Evolutionary conservation across 1,284 basidiomycete species (phyloP).

Genomic region (Neolentinus lepideus): DNA sequence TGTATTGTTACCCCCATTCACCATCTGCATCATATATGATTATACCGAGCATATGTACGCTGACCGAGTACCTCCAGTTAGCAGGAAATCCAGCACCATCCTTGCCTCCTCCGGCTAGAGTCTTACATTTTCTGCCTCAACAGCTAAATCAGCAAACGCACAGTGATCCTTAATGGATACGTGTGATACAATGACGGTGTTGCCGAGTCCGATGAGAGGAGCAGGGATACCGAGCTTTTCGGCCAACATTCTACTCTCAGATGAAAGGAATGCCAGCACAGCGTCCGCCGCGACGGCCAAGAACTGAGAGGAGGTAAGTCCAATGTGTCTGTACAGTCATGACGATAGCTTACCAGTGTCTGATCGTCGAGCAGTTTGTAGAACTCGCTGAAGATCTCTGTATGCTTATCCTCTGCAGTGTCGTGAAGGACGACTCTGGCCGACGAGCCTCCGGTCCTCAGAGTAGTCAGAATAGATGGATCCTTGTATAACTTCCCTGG

Average conservation of each 20-base stretch:
- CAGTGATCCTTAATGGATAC: slow-evolving; percentile 24
- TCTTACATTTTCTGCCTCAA: background rate
- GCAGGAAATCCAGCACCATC: background rate
- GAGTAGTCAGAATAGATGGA: slow-evolving; percentile 35
- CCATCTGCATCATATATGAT: background rate
- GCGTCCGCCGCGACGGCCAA: slow-evolving; percentile 38
- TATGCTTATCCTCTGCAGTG: slow-evolving; percentile 30
- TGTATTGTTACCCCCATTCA: too few relatives aligned
- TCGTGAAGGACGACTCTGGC: slow-evolving; percentile 33
- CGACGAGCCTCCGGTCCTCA: slow-evolving; percentile 43
- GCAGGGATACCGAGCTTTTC: slow-evolving; percentile 32
- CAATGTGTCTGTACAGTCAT: slow-evolving; percentile 1
- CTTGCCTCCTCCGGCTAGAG: background rate
- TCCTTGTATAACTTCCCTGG: slow-evolving; percentile 49
- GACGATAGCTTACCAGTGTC: slow-evolving; percentile 37
- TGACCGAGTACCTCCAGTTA: background rate
- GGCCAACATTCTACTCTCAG: slow-evolving; percentile 32
- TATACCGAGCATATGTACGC: background rate
- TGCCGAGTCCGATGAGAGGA: slow-evolving; percentile 24
- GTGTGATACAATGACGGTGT: slow-evolving; percentile 25
- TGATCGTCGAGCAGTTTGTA: slow-evolving; percentile 34
- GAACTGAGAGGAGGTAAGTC: slow-evolving; percentile 31
- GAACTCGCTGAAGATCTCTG: slow-evolving; percentile 36
- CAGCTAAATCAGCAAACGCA: slow-evolving; percentile 21
- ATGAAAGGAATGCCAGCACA: slow-evolving; percentile 46